phyloP scores from a whole-genome alignment of 179 eudicot species.

The Pouteria campechiana region DNA sequence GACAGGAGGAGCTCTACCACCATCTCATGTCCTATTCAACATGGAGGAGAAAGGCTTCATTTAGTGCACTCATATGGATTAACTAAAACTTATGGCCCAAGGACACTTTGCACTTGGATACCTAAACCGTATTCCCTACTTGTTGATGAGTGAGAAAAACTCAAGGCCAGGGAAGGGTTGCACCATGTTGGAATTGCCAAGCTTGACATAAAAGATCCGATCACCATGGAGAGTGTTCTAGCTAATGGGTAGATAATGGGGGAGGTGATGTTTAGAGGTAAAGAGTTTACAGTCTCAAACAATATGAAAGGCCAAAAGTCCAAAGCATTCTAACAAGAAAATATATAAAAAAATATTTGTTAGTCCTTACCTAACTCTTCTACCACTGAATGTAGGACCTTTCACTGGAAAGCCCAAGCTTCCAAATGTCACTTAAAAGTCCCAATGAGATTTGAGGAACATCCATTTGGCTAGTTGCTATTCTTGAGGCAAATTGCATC shows the following conservation, averaged over 20 bases:
- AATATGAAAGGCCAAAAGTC: no score
- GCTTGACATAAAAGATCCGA: constrained; percentile 54
- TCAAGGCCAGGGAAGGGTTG: constrained; percentile 68
- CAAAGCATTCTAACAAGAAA: no score
- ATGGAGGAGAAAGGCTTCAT: constrained; percentile 67
- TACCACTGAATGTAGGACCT: no score
- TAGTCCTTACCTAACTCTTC: no score
- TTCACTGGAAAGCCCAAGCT: no score
- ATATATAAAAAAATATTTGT: no score
- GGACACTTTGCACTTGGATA: constrained; percentile 62
- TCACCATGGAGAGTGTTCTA: constrained; percentile 60
- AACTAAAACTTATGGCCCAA: constrained; percentile 78
- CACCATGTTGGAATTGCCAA: constrained; percentile 50
- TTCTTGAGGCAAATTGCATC: no score
- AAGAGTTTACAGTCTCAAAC: no score
- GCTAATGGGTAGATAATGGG: constrained; percentile 71
- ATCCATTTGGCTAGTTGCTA: no score
- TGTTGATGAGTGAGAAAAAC: constrained; percentile 24
- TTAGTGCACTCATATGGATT: constrained; percentile 65
- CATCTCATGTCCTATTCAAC: constrained; percentile 39
- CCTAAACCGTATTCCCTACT: constrained; percentile 66
- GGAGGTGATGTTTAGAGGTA: constrained; percentile 80
- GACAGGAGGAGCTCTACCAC: constrained; percentile 82
- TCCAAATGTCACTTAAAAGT: no score
- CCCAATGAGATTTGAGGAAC: no score